Conservation (phyloP, 1,139 yeast genomes). For the Scheffersomyces parashehatae region DNA sequence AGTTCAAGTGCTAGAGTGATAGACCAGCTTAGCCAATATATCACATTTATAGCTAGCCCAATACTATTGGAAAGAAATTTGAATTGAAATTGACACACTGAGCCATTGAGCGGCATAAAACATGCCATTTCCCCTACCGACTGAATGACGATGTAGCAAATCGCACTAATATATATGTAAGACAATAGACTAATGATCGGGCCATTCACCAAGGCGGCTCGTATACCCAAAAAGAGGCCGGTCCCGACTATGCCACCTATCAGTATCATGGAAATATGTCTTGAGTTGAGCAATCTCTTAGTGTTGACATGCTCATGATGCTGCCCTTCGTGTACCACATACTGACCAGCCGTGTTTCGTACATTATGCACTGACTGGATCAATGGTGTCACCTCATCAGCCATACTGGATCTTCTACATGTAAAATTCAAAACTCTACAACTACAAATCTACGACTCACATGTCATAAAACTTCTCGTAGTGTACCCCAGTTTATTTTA, state of each 20-base stretch:
- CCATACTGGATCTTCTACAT: too few species aligned
- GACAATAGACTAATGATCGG: slow-evolving; percentile 21
- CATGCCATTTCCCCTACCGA: slow-evolving; percentile 23
- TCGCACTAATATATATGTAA: slow-evolving; percentile 16
- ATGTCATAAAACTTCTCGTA: too few species aligned
- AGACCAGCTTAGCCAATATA: slow-evolving; percentile 30
- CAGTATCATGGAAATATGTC: slow-evolving; percentile 24
- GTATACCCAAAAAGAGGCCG: slow-evolving; percentile 26
- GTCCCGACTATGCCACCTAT: slow-evolving; percentile 31
- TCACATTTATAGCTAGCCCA: slow-evolving; percentile 20
- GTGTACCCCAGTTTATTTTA: too few species aligned
- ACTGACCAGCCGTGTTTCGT: too few species aligned
- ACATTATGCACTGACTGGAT: too few species aligned
- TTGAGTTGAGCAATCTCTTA: slow-evolving; percentile 15
- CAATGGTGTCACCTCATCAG: too few species aligned
- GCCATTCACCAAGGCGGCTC: slow-evolving; percentile 17
- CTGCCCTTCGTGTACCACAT: too few species aligned
- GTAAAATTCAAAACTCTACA: too few species aligned
- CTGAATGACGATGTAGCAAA: slow-evolving; percentile 19
- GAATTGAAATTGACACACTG: slow-evolving; percentile 22
- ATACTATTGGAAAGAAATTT: slow-evolving; percentile 18
- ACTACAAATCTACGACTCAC: too few species aligned
- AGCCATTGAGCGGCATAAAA: slow-evolving; percentile 20
- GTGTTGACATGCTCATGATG: slow-evolving; percentile 8
- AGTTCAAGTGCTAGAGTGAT: slow-evolving; percentile 26